Evolutionary conservation across 345 rosid genomes (phyloP).

Genomic region (Rhizophora mangle): DNA sequence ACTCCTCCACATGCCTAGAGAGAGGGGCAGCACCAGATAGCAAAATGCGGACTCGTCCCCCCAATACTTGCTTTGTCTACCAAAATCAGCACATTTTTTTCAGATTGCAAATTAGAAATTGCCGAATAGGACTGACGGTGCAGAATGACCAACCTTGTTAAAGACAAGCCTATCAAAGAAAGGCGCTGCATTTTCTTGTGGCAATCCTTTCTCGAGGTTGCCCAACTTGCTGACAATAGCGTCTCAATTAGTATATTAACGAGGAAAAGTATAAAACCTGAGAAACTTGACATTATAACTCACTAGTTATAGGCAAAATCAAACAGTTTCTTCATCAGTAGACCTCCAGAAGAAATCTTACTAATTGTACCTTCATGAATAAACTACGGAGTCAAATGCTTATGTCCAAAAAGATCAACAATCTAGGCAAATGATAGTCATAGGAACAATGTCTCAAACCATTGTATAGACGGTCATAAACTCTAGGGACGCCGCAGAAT

Average conservation of each 20-base stretch:
- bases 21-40: constrained; percentile 95
- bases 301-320: constrained; percentile 81
- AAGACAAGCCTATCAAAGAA: constrained; percentile 73
- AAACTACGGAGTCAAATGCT: constrained; percentile 9
- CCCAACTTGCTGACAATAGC: constrained; percentile 59
- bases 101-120: constrained; percentile 3
- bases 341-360: constrained; percentile 67
- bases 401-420: neutral
- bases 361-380: constrained; percentile 55
- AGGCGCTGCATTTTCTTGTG: constrained; percentile 88
- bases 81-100: constrained; percentile 8
- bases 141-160: constrained; percentile 50
- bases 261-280: constrained; percentile 3
- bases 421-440: neutral
- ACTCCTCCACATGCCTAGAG: constrained; percentile 88
- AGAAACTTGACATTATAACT: constrained; percentile 26
- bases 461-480: constrained; percentile 71
- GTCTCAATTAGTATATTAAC: constrained; percentile 15
- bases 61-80: constrained; percentile 73
- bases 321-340: constrained; percentile 57
- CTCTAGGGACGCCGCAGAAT: constrained; percentile 86
- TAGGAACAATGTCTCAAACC: constrained; percentile 33
- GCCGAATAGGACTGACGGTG: neutral
- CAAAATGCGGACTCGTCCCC: constrained; percentile 71
- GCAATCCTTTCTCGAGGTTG: constrained; percentile 65